These are phyloP conservation scores for Papiliotrema flavescens DNA, from an alignment of 1,284 basidiomycete genomes.

Conservation along the genomic window DNA sequence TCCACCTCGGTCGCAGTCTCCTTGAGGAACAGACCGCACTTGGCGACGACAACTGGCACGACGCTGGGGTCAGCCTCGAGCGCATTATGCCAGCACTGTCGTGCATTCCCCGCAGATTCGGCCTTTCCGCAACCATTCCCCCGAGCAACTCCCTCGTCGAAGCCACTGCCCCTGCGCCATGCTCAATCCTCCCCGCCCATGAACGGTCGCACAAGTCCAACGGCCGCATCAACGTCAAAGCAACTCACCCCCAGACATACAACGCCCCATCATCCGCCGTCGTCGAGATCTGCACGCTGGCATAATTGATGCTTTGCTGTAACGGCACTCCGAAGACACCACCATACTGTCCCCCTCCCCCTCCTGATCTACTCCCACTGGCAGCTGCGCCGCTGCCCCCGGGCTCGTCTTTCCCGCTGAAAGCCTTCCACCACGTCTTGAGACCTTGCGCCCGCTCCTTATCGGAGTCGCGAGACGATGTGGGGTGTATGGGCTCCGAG, in stretches of 20 bases:
- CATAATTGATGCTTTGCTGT: slow-evolving; percentile 75
- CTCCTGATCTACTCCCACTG: slow-evolving; percentile 1
- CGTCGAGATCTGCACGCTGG: slow-evolving; percentile 93
- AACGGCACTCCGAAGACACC: slow-evolving; percentile 82
- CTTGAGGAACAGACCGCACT: slow-evolving; percentile 89
- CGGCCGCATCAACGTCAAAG: slow-evolving; percentile 5
- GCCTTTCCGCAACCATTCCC: not conserved
- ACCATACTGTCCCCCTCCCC: slow-evolving; percentile 3
- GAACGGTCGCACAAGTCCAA: no score
- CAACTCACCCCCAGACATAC: slow-evolving; percentile 66
- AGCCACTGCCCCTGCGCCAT: no score
- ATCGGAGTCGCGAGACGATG: slow-evolving; percentile 25
- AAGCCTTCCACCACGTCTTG: slow-evolving; percentile 79
- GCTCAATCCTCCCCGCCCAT: no score
- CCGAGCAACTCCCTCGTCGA: no score
- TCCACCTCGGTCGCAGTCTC: slow-evolving; percentile 91
- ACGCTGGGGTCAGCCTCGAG: slow-evolving; percentile 54
- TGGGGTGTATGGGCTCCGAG: slow-evolving; percentile 20
- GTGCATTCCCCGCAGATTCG: not conserved
- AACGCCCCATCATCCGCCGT: slow-evolving; percentile 74
- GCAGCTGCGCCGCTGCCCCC: no score
- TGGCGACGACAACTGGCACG: slow-evolving; percentile 94
- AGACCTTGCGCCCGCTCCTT: slow-evolving; percentile 52
- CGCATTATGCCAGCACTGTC: no score
- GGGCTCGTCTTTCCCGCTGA: slow-evolving; percentile 50